Base-by-base conservation (phyloP, 2,329 filamentous ascomycete genomes). In the Neurospora crassa region DNA sequence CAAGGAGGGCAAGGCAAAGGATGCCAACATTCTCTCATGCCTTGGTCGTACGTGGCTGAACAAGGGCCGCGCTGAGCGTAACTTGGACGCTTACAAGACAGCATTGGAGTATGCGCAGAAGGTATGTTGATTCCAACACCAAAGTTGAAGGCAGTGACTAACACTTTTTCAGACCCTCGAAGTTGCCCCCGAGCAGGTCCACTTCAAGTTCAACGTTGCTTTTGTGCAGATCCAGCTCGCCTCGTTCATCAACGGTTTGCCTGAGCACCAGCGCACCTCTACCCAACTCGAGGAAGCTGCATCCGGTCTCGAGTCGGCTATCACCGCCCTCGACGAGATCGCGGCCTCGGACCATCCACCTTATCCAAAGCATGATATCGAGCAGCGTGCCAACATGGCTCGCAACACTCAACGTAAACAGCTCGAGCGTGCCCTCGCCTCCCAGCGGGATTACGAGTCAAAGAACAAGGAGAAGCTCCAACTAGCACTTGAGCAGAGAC, bases 141-240 rank as follows among this genome's bases (percentile, higher is more conserved):
- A 3, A 34, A n/a, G 2, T 40, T 43, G 18, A 18, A 8, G 5
- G 34, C 47, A 18, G 20, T 41, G 45, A 41, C 41, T 67, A 63
- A 63, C 18, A 8, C 24, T 3, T 37, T 12, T 68, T 45, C 41
- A 91, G 87, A 93, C 95, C 37, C 88, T 97, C 20, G 88, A 89
- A 70, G 87, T 92, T 70, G 90, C 92, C 1, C 92, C 94, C 0
- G 92, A 96, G 5, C 93, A 97, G 77, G 86, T 94, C 40, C 93
- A 97, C 81, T 93, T 96, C 80, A 93, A 96, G 80, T 99, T 99
- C 87, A 99, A 99, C 78, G 92, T 99, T 40, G 96, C 96, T 0
- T 99, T 97, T 78, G 93, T 98, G 40, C 96, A 98, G 79, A 96
- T 97, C 74, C 94, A 97, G 80, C 90, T 98, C 70, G 95, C 95